phyloP scores from a whole-genome alignment of 495 filamentous ascomycete species.

The Collariella sp. region DNA sequence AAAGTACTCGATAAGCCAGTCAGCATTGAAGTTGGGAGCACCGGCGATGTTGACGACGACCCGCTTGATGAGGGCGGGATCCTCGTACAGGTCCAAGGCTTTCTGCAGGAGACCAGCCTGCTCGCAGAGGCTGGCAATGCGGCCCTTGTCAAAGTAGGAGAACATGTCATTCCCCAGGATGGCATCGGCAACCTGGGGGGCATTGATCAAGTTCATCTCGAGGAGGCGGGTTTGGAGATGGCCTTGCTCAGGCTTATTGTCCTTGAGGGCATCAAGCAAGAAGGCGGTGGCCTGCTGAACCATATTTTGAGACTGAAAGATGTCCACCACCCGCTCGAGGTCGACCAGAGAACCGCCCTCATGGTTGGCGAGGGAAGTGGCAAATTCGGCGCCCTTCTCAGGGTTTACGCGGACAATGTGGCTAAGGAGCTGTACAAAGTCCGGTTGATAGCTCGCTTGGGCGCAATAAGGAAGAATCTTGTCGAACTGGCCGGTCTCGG shows the following conservation, averaged over 20 bases:
- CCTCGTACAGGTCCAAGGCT: conserved; percentile 90
- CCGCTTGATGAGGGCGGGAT: conserved; percentile 82
- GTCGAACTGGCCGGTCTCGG: conserved; percentile 93
- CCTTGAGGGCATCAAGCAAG: conserved; percentile 86
- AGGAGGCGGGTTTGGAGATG: conserved; percentile 87
- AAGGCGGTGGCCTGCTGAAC: conserved; percentile 95
- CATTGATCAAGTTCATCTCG: conserved; percentile 96
- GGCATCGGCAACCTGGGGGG: conserved; percentile 93
- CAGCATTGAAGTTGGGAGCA: conserved; percentile 71
- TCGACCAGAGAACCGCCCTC: conserved; percentile 80
- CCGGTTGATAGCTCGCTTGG: conserved; percentile 74
- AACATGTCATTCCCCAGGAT: conserved; percentile 98
- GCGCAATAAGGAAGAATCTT: conserved; percentile 87
- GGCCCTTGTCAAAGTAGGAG: conserved; percentile 82
- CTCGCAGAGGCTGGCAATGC: conserved; percentile 85
- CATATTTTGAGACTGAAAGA: conserved; percentile 97
- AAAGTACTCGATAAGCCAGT: conserved; percentile 90
- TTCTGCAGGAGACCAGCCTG: conserved; percentile 77
- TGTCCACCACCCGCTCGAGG: conserved; percentile 89
- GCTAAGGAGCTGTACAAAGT: conserved; percentile 82
- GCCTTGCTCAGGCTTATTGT: conserved; percentile 89
- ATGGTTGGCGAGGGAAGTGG: conserved; percentile 74
- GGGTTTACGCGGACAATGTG: conserved; percentile 89
- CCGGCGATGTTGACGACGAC: conserved; percentile 69
- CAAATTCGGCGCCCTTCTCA: conserved; percentile 92